Evolutionary conservation across 352 stramenopile genomes (phyloP).

Genomic region (Globisporangium cederbergense): DNA sequence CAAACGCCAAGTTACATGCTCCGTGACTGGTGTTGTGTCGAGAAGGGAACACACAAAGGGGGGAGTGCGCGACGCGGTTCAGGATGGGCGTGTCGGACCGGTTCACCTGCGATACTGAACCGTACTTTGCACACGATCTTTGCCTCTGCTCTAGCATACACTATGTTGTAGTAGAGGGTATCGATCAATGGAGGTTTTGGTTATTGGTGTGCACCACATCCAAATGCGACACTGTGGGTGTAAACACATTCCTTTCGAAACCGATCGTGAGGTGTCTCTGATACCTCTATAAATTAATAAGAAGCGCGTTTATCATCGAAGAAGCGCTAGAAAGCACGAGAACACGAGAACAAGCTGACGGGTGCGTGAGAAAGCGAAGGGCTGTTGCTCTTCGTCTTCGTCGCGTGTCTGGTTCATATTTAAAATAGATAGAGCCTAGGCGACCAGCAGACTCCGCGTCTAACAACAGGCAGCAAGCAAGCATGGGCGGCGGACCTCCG

Average conservation of each 20-base stretch:
- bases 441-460: not conserved
- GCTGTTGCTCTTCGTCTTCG: not conserved
- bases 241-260: too few relatives aligned
- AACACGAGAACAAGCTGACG: not conserved
- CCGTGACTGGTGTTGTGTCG: slow-evolving; percentile 11
- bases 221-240: too few relatives aligned
- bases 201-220: too few relatives aligned
- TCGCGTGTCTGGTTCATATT: slow-evolving; percentile 8
- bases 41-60: not conserved
- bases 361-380: not conserved
- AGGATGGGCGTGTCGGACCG: not conserved
- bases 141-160: not conserved
- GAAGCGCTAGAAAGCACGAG: slow-evolving; percentile 7
- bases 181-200: not conserved
- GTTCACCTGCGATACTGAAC: not conserved
- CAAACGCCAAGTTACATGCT: slow-evolving; percentile 24
- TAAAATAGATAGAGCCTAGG: slow-evolving; percentile 6
- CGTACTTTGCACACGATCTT: slow-evolving; percentile 6
- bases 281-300: too few relatives aligned
- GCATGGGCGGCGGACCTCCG: slow-evolving; percentile 66
- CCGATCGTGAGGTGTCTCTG: too few relatives aligned
- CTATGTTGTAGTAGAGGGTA: not conserved
- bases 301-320: too few relatives aligned
- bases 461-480: not conserved
- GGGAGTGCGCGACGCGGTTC: not conserved